Conservation (phyloP, 768 basidiomycete genomes). For the Trametes cingulata region DNA sequence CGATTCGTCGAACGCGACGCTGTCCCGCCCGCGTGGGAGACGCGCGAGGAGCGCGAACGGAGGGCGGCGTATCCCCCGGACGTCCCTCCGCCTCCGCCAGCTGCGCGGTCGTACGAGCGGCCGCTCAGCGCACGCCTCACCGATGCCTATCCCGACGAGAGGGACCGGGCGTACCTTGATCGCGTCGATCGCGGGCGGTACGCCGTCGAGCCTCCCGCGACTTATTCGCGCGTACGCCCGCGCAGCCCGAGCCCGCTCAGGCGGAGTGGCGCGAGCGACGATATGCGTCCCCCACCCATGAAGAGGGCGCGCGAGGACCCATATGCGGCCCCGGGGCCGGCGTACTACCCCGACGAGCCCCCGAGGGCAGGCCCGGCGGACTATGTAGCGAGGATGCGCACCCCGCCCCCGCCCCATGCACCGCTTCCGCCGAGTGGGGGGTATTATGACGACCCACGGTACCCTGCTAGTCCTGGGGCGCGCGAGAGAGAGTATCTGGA, state of each 20-base stretch:
- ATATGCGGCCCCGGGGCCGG: conserved; percentile 4
- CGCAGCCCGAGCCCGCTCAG: conserved; percentile 31
- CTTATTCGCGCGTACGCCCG: conserved; percentile 28
- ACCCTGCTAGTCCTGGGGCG: conserved; percentile 15
- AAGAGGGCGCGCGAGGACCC: conserved; percentile 32
- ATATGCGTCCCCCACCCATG: conserved; percentile 28
- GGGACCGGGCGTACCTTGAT: conserved; percentile 21
- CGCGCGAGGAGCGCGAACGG: conserved; percentile 33
- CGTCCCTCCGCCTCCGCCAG: conserved; percentile 1
- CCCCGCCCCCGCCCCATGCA: conserved; percentile 22
- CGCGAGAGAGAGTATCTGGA: conserved; percentile 24
- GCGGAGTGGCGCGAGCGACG: conserved; percentile 21
- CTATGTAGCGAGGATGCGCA: conserved; percentile 21
- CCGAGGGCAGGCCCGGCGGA: not conserved
- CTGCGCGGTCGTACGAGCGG: conserved; percentile 27
- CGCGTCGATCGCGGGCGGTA: conserved; percentile 23
- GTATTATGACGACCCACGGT: conserved; percentile 26
- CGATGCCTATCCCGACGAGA: conserved; percentile 27
- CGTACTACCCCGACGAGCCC: conserved; percentile 19
- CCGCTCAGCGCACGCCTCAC: conserved; percentile 29
- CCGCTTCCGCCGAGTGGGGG: conserved; percentile 8
- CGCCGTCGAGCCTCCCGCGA: conserved; percentile 18
- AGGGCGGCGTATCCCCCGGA: conserved; percentile 21
- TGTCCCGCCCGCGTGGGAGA: conserved; percentile 27
- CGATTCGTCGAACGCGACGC: conserved; percentile 26